Percentiles rank a stretch among this genome's conserved stretches.
Conservation (phyloP, 768 basidiomycete species). For the Kwoniella sp. region DNA sequence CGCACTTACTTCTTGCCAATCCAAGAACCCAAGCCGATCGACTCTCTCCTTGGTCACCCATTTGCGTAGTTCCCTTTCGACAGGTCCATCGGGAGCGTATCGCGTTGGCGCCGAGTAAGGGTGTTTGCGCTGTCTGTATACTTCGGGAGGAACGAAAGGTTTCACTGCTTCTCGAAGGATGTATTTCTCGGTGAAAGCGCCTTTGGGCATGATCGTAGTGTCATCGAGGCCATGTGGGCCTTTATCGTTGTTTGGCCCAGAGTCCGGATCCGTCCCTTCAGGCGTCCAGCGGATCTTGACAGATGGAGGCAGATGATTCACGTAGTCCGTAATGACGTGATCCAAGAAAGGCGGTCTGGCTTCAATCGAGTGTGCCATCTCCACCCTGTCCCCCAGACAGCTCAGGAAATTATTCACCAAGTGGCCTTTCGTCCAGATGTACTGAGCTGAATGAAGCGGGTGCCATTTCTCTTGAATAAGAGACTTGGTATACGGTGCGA, state of each 20-base stretch:
- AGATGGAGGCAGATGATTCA: slow-evolving; percentile 29
- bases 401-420: slow-evolving; percentile 45
- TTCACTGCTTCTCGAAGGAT: slow-evolving; percentile 48
- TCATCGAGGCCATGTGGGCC: neutral
- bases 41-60: slow-evolving; percentile 38
- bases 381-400: slow-evolving; percentile 47
- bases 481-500: slow-evolving; percentile 19
- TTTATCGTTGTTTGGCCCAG: neutral
- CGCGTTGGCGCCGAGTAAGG: slow-evolving; percentile 37
- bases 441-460: slow-evolving; percentile 45
- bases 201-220: neutral
- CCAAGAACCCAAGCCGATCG: slow-evolving; percentile 41
- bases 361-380: slow-evolving; percentile 52
- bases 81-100: slow-evolving; percentile 29
- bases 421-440: slow-evolving; percentile 41
- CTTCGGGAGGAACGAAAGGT: slow-evolving; percentile 48
- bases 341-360: slow-evolving; percentile 50
- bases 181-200: slow-evolving; percentile 40
- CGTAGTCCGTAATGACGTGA: slow-evolving; percentile 44
- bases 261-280: neutral
- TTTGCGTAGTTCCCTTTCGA: slow-evolving; percentile 31
- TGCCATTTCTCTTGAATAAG: slow-evolving; percentile 42
- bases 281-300: slow-evolving; percentile 28
- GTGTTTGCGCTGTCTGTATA: slow-evolving; percentile 40
- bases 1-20: slow-evolving; percentile 27